A percentile compares a stretch with the other conserved stretches of the same genome.
Conservation (phyloP, 2,329 filamentous ascomycete genomes). For the Hymenoscyphus repandus region DNA sequence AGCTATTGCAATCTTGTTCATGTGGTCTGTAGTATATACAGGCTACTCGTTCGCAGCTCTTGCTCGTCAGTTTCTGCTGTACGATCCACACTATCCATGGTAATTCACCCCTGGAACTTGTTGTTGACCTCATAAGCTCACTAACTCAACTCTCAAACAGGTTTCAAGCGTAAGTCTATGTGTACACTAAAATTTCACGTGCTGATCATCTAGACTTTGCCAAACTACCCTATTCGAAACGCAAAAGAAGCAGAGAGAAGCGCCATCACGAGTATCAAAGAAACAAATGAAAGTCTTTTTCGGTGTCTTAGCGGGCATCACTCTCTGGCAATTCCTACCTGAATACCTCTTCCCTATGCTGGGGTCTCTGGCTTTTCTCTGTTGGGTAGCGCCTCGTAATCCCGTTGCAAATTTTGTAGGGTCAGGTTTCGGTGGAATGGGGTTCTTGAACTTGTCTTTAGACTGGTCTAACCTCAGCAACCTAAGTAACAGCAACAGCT, state of each 20-base stretch:
- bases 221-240: conserved; percentile 56
- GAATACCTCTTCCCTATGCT: conserved; percentile 57
- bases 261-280: conserved; percentile 42
- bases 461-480: conserved; percentile 57
- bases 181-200: background rate
- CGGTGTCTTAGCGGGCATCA: conserved; percentile 44
- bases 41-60: conserved; percentile 55
- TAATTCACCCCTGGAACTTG: conserved; percentile 22
- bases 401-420: conserved; percentile 56
- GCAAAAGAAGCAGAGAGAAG: conserved; percentile 45
- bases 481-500: conserved; percentile 35
- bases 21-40: conserved; percentile 52
- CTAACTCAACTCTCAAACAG: conserved; percentile 29
- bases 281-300: conserved; percentile 56
- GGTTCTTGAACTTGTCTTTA: conserved; percentile 52
- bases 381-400: conserved; percentile 57
- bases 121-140: background rate
- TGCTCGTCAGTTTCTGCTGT: conserved; percentile 50
- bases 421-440: conserved; percentile 55
- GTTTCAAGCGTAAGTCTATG: conserved; percentile 38
- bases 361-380: conserved; percentile 54
- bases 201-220: conserved; percentile 31
- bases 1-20: conserved; percentile 53
- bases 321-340: conserved; percentile 57
- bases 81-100: conserved; percentile 53